Evolutionary conservation across 2,329 filamentous ascomycete genomes (phyloP), one percentile per base, ranked within the genome.

Genomic region (Neofusicoccum kwambonambiense): DNA sequence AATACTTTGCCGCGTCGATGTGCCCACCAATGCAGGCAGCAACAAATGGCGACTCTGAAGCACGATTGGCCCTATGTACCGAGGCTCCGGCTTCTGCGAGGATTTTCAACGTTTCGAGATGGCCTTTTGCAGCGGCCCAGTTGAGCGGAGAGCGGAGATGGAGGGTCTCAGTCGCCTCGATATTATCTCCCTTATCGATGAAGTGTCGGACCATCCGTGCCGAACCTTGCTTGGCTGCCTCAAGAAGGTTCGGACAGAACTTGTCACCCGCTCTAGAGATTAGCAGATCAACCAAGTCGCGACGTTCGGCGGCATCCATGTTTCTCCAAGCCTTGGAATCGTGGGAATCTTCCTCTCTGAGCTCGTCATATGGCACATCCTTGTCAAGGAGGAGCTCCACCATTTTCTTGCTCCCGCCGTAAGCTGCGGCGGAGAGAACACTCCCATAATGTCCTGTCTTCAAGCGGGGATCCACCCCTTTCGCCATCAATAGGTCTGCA

Each of bases 21-120:
- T 50, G 22, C 17, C 47, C 47, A 4, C 47, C 47, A 11, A 15
- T 34, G 17, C 47, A 50, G 15, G 47, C 47, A 15, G 31, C 13
- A n/a, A 50, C 27, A 8, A 50, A 50, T n/a, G 47, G 47, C 6
- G 47, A 50, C 22, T 34, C 8, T 7, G 47, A n/a, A 15, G 4
- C 1, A 2, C 47, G 22, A 22, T 34, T 50, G 22, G 11, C 5
- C 15, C 27, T 22, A 7, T 50, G 47, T 7, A 50, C 15, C 11
- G 34, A 54, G 11, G 58, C 62, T 8, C 52, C 62, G 9, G 44
- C 44, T 6, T 58, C 51, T 3, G 56, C 51, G 6, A 64, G 52
- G 3, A 47, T 9, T 17, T 51, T 60, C 9, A 64, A 27, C 3
- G 60, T 52, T 8, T 58, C 51, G 51, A 64, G 35, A 39, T 64